Conservation (phyloP, 1,284 basidiomycete genomes). For the Flammula alnicola region DNA sequence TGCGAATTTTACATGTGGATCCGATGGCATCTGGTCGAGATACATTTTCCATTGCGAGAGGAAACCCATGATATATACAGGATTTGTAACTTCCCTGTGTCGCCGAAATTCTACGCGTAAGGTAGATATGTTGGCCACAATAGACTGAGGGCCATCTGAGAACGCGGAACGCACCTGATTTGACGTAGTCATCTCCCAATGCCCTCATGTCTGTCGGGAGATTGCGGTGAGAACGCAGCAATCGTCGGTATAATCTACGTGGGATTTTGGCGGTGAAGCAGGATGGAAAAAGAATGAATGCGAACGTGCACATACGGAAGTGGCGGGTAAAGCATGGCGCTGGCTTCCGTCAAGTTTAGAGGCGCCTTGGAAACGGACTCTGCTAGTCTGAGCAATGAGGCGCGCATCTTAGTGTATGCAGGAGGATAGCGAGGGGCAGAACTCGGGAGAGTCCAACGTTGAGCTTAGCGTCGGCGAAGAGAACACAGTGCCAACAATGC, state of each 20-base stretch:
- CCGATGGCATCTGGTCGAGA: slow-evolving; percentile 70
- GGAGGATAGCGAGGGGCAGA: neutral
- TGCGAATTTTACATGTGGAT: slow-evolving; percentile 51
- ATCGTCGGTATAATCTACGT: slow-evolving; percentile 75
- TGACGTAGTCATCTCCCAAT: slow-evolving; percentile 88
- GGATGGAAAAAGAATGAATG: neutral
- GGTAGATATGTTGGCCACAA: too few species aligned
- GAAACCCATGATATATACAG: slow-evolving; percentile 90
- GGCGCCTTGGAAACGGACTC: slow-evolving; percentile 65
- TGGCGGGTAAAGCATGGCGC: slow-evolving; percentile 79
- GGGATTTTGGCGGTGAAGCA: slow-evolving; percentile 6
- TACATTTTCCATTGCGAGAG: slow-evolving; percentile 93
- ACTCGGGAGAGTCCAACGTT: neutral
- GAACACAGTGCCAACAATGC: neutral
- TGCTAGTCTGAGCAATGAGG: slow-evolving; percentile 59
- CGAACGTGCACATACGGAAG: slow-evolving; percentile 60
- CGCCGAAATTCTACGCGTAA: slow-evolving; percentile 78
- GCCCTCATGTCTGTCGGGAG: slow-evolving; percentile 84
- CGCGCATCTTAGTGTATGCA: slow-evolving; percentile 45
- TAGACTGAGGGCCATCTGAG: neutral
- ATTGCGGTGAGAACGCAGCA: slow-evolving; percentile 79
- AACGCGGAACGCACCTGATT: slow-evolving; percentile 59
- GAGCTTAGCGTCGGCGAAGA: neutral
- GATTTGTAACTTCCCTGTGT: slow-evolving; percentile 81
- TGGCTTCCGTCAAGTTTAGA: slow-evolving; percentile 68